A percentile compares a stretch with the other conserved stretches of the same genome.
phyloP scores from a whole-genome alignment of 768 basidiomycete genomes.

The Sarcomyxa edulis region DNA sequence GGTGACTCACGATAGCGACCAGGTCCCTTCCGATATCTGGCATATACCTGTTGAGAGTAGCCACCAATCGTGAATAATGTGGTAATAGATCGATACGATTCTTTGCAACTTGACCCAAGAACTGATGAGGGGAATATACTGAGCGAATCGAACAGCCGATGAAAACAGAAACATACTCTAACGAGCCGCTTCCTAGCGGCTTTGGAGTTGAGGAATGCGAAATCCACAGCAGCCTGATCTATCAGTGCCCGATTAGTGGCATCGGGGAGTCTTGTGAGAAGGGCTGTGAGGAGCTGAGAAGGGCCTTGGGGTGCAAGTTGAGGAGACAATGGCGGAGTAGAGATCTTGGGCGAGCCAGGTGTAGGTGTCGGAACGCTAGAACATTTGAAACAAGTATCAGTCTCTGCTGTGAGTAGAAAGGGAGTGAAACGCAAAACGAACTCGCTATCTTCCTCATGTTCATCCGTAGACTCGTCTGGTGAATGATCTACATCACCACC shows the following conservation, averaged over 20 bases:
- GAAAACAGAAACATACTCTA: slow-evolving; percentile 46
- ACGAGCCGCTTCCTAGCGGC: slow-evolving; percentile 88
- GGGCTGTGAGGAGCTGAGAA: slow-evolving; percentile 84
- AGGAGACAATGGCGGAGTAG: slow-evolving; percentile 57
- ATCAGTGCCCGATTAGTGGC: slow-evolving; percentile 87
- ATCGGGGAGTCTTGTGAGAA: slow-evolving; percentile 89
- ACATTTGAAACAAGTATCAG: slow-evolving; percentile 14
- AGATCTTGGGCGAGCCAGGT: slow-evolving; percentile 60
- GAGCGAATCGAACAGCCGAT: neutral
- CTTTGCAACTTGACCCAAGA: slow-evolving; percentile 78
- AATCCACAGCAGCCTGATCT: slow-evolving; percentile 93
- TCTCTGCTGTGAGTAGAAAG: neutral
- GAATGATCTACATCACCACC: slow-evolving; percentile 15
- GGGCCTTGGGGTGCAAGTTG: slow-evolving; percentile 84
- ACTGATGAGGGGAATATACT: slow-evolving; percentile 37
- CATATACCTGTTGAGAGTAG: slow-evolving; percentile 88
- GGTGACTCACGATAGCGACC: slow-evolving; percentile 62
- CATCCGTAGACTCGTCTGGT: slow-evolving; percentile 14
- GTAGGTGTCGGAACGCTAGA: slow-evolving; percentile 53
- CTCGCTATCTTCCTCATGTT: slow-evolving; percentile 41
- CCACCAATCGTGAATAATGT: slow-evolving; percentile 87
- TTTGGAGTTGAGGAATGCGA: slow-evolving; percentile 95
- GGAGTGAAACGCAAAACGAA: slow-evolving; percentile 14
- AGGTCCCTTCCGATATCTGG: slow-evolving; percentile 86
- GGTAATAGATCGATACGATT: slow-evolving; percentile 87